These are phyloP conservation scores for Jimgerdemannia flammicorona DNA, from an alignment of 192 early-diverging fungal genomes.

Conservation along the genomic window DNA sequence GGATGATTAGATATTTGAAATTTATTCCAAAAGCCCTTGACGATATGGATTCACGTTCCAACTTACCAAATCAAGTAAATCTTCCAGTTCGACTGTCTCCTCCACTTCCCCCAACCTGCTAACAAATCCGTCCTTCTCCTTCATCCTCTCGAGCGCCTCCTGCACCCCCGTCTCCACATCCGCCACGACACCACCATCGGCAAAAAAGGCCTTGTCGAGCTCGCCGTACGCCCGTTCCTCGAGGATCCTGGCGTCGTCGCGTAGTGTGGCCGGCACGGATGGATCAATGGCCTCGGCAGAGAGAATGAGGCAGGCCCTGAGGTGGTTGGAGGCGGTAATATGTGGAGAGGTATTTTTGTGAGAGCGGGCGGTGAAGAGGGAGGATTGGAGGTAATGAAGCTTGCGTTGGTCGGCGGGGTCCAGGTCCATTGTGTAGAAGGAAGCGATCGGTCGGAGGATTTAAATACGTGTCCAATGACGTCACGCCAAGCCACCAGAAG, in stretches of 20 bases:
- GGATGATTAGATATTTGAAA: too few species aligned
- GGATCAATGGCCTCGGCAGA: slow-evolving; percentile 24
- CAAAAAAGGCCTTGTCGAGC: slow-evolving; percentile 13
- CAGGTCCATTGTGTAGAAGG: too few species aligned
- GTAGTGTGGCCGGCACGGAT: slow-evolving; percentile 16
- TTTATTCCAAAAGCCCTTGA: too few species aligned
- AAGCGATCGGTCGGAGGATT: too few species aligned
- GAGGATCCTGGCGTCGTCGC: slow-evolving; percentile 21
- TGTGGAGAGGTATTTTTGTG: neutral
- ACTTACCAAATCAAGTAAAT: slow-evolving; percentile 13
- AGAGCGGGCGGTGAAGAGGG: too few species aligned
- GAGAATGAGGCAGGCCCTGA: slow-evolving; percentile 19
- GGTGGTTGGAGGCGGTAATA: slow-evolving; percentile 24
- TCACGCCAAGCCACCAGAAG: too few species aligned
- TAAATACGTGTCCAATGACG: too few species aligned
- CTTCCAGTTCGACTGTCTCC: slow-evolving; percentile 1
- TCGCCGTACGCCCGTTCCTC: slow-evolving; percentile 22
- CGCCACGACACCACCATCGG: slow-evolving; percentile 12
- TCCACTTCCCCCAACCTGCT: slow-evolving; percentile 2
- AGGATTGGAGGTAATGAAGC: too few species aligned
- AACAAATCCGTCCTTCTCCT: slow-evolving; percentile 10
- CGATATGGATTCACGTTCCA: neutral
- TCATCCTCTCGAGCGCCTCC: slow-evolving; percentile 13
- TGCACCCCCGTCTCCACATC: slow-evolving; percentile 12
- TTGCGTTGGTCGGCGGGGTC: too few species aligned